Evolutionary conservation across 2,329 filamentous ascomycete species (phyloP), one percentile per base, ranked within the genome.

Genomic region (Pseudogymnoascus sp.): DNA sequence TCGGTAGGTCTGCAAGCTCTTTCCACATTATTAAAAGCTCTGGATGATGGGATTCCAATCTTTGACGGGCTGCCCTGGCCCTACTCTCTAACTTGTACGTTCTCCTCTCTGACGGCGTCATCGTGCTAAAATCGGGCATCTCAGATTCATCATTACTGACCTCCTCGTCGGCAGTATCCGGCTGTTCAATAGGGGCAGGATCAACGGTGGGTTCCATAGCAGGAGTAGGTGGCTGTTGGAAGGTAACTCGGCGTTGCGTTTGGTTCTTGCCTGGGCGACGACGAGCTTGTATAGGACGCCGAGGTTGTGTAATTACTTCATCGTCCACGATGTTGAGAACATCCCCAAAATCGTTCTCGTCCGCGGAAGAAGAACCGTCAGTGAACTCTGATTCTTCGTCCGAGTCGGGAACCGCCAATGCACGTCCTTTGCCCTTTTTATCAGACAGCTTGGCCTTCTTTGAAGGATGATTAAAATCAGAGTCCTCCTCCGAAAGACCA

Each of bases 11-110:
- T 70, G 86, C 77, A 2, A 97, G 76, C 21, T 88, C 82, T 3
- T 81, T 73, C 94, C 94, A 99, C 89, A 97, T 95, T 0, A 85
- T 89, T 41, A 74, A 77, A 38, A 99, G 81, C 59, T 85, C 81
- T 0, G 92, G 92, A 70, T 99, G 94, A 57, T 88, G 78, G 18
- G 75, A 72, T 66, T 92, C 89, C 1, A 96, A 82, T 63, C 86
- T 85, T 59, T 76, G 74, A 58, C 90, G 82, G 73, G 89, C 77
- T 33, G 68, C 74, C 64, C 70, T 69, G 28, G 67, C 65, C 37
- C 74, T 67, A 58, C 68, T 67, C 21, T 30, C 63, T 68, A 76
- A 3, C 68, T 74, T 18, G 73, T 76, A 52, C 10, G n/a, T 26
- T 30, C 21, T 73, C 73, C 4, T 62, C 63, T 52, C 6, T 59